phyloP scores from a whole-genome alignment of 345 rosid species.

The Brassica juncea region DNA sequence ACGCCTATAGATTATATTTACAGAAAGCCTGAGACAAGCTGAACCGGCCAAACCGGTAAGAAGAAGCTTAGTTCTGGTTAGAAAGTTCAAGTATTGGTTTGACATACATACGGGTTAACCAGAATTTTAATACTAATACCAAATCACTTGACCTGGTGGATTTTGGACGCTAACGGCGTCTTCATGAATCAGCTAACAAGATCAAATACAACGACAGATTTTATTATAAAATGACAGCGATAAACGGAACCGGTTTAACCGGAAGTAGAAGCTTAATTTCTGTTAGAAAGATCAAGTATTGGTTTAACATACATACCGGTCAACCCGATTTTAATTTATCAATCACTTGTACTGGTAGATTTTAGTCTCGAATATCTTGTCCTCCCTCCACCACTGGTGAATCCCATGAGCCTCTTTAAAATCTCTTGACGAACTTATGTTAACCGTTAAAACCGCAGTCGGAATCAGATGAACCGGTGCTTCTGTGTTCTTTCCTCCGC shows the following conservation, averaged over 20 bases:
- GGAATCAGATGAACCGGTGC: conserved; percentile 81
- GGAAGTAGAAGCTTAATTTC: background rate
- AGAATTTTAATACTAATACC: background rate
- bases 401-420: conserved; percentile 85
- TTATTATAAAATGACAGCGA: background rate
- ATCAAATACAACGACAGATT: background rate
- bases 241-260: conserved; percentile 8
- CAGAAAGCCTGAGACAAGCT: background rate
- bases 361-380: conserved; percentile 53
- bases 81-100: background rate
- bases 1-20: background rate
- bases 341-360: conserved; percentile 53
- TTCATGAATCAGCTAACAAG: background rate
- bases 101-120: conserved; percentile 7
- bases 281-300: background rate
- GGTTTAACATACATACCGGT: conserved; percentile 19
- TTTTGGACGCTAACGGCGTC: too few relatives aligned
- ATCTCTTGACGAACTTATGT: conserved; percentile 45
- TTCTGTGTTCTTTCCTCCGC: conserved; percentile 51
- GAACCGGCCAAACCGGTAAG: conserved; percentile 14
- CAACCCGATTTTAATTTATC: background rate
- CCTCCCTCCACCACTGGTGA: conserved; percentile 91
- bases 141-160: background rate
- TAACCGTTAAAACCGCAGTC: conserved; percentile 61
- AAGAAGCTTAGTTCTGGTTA: background rate